Conservation (phyloP, 2,329 filamentous ascomycete species). For the Stachybotrys echinatus region DNA sequence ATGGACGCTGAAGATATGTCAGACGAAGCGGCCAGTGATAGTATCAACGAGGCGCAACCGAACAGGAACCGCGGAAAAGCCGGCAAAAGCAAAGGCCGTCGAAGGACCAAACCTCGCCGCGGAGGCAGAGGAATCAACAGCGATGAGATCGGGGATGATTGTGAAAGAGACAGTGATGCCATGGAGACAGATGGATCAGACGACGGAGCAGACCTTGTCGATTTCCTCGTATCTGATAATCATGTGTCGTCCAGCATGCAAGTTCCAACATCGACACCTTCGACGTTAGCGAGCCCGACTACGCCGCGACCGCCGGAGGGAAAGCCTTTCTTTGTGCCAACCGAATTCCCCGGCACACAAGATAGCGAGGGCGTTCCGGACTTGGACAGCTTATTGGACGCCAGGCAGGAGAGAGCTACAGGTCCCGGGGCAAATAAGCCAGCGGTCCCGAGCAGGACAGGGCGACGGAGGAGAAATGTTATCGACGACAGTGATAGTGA, state of each 20-base stretch:
- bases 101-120: slow-evolving; percentile 13
- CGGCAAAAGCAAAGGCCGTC: slow-evolving; percentile 13
- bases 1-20: neutral
- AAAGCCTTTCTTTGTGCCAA: slow-evolving; percentile 32
- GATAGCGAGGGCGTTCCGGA: slow-evolving; percentile 34
- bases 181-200: slow-evolving; percentile 42
- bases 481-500: slow-evolving; percentile 26
- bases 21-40: neutral
- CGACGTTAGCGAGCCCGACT: slow-evolving; percentile 13
- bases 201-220: slow-evolving; percentile 42
- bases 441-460: slow-evolving; percentile 12
- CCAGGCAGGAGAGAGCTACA: slow-evolving; percentile 6
- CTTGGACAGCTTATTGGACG: slow-evolving; percentile 19
- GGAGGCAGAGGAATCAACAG: slow-evolving; percentile 28
- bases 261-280: slow-evolving; percentile 22
- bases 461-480: slow-evolving; percentile 20
- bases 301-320: slow-evolving; percentile 8
- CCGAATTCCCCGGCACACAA: slow-evolving; percentile 31
- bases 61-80: slow-evolving; percentile 10
- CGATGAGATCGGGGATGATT: slow-evolving; percentile 47
- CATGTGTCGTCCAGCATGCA: slow-evolving; percentile 29
- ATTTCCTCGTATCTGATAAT: slow-evolving; percentile 54
- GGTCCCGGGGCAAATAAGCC: too few relatives aligned
- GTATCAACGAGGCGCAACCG: neutral
- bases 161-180: slow-evolving; percentile 42